phyloP scores from a whole-genome alignment of 2,329 filamentous ascomycete genomes.

The Teratosphaeriaceae sp. region DNA sequence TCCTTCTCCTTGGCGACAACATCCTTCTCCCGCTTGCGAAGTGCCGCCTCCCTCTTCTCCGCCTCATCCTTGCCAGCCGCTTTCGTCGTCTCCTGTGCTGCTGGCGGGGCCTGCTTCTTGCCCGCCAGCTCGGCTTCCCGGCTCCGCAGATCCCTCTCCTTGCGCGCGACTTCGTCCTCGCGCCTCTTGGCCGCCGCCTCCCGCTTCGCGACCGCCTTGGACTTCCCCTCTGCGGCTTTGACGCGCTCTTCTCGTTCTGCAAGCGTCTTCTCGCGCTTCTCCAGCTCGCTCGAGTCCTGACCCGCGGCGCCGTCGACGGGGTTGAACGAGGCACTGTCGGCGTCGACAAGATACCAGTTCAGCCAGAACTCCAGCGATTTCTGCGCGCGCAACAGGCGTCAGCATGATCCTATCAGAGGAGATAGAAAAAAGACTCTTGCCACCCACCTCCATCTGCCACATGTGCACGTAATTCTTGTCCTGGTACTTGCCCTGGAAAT shows the following conservation, averaged over 20 bases:
- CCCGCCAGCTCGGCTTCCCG: no score
- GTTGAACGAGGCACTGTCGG: neutral
- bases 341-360: neutral
- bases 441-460: slow-evolving; percentile 6
- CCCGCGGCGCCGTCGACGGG: neutral
- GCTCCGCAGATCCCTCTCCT: neutral
- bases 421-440: neutral
- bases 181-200: neutral
- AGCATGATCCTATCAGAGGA: neutral
- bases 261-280: neutral
- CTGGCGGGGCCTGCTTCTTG: no score
- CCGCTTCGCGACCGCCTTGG: neutral
- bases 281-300: neutral
- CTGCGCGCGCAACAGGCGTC: neutral
- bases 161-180: neutral
- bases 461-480: slow-evolving; percentile 5
- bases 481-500: slow-evolving; percentile 1
- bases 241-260: neutral
- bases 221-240: neutral
- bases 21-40: neutral
- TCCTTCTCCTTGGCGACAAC: neutral
- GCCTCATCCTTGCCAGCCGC: neutral
- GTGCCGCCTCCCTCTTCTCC: neutral
- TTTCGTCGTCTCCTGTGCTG: neutral
- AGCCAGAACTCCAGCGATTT: slow-evolving; percentile 1